A percentile compares a stretch with the other conserved stretches of the same genome.
Evolutionary conservation across 2,329 filamentous ascomycete genomes (phyloP).

Genomic region (Alternaria ventricosa): DNA sequence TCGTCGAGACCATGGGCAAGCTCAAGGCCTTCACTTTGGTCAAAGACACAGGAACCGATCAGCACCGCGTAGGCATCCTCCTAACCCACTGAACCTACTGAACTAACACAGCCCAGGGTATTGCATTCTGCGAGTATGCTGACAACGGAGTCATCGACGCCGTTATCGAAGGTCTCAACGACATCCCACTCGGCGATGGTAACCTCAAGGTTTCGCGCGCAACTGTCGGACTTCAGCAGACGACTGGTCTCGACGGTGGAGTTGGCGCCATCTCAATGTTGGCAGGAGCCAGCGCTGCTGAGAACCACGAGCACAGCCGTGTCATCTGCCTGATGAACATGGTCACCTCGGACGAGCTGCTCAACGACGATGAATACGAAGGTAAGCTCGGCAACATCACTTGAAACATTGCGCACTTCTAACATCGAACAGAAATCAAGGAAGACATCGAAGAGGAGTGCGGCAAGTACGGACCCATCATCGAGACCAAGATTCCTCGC

Average conservation of each 20-base stretch:
- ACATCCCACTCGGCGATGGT: slow-evolving; percentile 89
- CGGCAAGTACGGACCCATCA: slow-evolving; percentile 82
- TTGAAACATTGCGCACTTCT: slow-evolving; percentile 20
- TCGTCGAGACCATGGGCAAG: slow-evolving; percentile 88
- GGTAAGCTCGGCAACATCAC: slow-evolving; percentile 60
- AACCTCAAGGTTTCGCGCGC: slow-evolving; percentile 86
- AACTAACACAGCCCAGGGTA: slow-evolving; percentile 65
- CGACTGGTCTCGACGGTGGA: slow-evolving; percentile 88
- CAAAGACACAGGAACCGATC: slow-evolving; percentile 82
- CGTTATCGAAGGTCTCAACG: slow-evolving; percentile 88
- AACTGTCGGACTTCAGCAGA: slow-evolving; percentile 93
- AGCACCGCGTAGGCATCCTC: slow-evolving; percentile 74
- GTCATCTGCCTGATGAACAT: slow-evolving; percentile 96
- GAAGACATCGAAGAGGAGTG: slow-evolving; percentile 96
- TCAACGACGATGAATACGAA: slow-evolving; percentile 94
- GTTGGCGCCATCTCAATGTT: slow-evolving; percentile 98
- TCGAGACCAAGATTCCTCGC: slow-evolving; percentile 91
- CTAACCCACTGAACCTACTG: not conserved
- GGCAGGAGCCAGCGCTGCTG: slow-evolving; percentile 82
- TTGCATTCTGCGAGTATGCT: slow-evolving; percentile 94
- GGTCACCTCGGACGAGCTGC: slow-evolving; percentile 93
- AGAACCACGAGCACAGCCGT: slow-evolving; percentile 74
- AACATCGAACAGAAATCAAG: slow-evolving; percentile 77
- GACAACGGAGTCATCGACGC: slow-evolving; percentile 80
- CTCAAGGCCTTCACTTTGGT: slow-evolving; percentile 91